Conservation (phyloP, 2,329 filamentous ascomycete species). For the Pseudogymnoascus sp. region DNA sequence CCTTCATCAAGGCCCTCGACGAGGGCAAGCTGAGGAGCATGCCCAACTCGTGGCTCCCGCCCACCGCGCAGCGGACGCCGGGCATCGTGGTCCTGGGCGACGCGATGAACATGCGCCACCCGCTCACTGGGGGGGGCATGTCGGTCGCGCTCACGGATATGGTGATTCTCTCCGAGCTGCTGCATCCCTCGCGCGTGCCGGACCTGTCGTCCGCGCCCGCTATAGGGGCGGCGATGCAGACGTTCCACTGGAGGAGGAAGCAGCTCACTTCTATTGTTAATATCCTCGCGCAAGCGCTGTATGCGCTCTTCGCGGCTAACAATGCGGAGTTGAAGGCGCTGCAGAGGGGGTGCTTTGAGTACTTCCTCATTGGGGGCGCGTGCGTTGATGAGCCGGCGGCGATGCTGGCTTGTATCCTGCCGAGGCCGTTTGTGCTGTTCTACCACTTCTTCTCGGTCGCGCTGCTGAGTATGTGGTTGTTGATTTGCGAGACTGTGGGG, state of each 20-base stretch:
- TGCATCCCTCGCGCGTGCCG: constrained; percentile 61
- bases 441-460: constrained; percentile 95
- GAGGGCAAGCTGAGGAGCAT: constrained; percentile 70
- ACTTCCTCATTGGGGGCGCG: constrained; percentile 69
- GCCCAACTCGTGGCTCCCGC: constrained; percentile 91
- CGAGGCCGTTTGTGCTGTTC: constrained; percentile 67
- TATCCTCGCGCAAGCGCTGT: constrained; percentile 91
- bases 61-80: constrained; percentile 58
- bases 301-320: constrained; percentile 82
- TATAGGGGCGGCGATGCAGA: constrained; percentile 56
- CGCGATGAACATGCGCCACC: constrained; percentile 99
- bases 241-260: constrained; percentile 86
- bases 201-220: constrained; percentile 55
- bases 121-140: constrained; percentile 94
- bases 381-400: constrained; percentile 72
- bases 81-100: constrained; percentile 82
- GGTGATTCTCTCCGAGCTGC: constrained; percentile 63
- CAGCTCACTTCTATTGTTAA: constrained; percentile 81
- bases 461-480: constrained; percentile 71
- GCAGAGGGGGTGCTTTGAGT: constrained; percentile 83
- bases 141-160: constrained; percentile 94
- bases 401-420: constrained; percentile 72
- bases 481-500: constrained; percentile 35
- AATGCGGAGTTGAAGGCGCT: constrained; percentile 68
- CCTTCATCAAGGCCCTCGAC: constrained; percentile 68